These are phyloP conservation scores for Phytophthora vignae DNA, from an alignment of 352 stramenopile species.

Conservation along the genomic window DNA sequence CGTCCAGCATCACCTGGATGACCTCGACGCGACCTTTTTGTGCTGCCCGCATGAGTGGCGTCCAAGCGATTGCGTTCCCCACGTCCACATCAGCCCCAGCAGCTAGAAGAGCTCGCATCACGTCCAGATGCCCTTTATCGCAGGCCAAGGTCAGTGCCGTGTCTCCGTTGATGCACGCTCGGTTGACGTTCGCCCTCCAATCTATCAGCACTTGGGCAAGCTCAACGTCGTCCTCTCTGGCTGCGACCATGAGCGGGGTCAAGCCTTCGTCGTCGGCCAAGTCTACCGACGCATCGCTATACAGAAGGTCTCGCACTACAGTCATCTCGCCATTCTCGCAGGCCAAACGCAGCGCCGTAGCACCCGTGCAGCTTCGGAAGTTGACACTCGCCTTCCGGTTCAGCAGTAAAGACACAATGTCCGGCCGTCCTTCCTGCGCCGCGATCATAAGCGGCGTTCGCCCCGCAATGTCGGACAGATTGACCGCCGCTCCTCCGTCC, in stretches of 20 bases:
- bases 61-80: slow-evolving; percentile 30
- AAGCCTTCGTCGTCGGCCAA: slow-evolving; percentile 34
- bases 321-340: slow-evolving; percentile 21
- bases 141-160: slow-evolving; percentile 32
- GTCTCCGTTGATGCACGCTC: slow-evolving; percentile 14
- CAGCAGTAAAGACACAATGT: slow-evolving; percentile 31
- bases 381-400: slow-evolving; percentile 30
- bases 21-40: slow-evolving; percentile 31
- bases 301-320: slow-evolving; percentile 27
- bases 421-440: slow-evolving; percentile 11
- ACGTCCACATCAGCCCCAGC: slow-evolving; percentile 33
- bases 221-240: slow-evolving; percentile 20
- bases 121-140: slow-evolving; percentile 23
- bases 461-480: slow-evolving; percentile 17
- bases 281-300: slow-evolving; percentile 22
- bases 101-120: slow-evolving; percentile 27
- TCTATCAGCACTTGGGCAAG: slow-evolving; percentile 26
- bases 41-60: slow-evolving; percentile 34
- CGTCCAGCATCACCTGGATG: slow-evolving; percentile 28
- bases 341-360: slow-evolving; percentile 31
- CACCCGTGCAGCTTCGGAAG: slow-evolving; percentile 18
- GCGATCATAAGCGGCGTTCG: slow-evolving; percentile 32
- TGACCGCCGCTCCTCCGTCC: slow-evolving; percentile 30
- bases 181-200: slow-evolving; percentile 31
- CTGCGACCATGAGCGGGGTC: slow-evolving; percentile 40